phyloP scores from a whole-genome alignment of 2,329 filamentous ascomycete species.

The Gremmenia infestans region DNA sequence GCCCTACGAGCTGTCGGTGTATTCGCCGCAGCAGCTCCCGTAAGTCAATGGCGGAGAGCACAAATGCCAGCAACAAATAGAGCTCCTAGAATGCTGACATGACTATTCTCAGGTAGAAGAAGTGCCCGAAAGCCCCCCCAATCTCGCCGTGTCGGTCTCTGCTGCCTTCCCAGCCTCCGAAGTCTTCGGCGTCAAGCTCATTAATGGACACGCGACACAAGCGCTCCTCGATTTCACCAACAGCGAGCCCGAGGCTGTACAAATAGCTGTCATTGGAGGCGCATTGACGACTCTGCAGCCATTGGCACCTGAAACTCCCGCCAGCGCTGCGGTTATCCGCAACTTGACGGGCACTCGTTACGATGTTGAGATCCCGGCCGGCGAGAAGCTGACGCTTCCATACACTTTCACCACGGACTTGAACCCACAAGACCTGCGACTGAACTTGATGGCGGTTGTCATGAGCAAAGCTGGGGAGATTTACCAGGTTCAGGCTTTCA shows the following conservation, averaged over 20 bases:
- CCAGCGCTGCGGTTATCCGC: slow-evolving; percentile 58
- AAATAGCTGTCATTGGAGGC: slow-evolving; percentile 71
- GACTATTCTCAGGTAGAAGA: slow-evolving; percentile 20
- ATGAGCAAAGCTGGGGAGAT: slow-evolving; percentile 60
- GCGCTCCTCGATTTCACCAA: slow-evolving; percentile 81
- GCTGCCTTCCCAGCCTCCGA: slow-evolving; percentile 59
- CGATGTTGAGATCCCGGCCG: slow-evolving; percentile 66
- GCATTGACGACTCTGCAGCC: slow-evolving; percentile 56
- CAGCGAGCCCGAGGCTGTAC: slow-evolving; percentile 70
- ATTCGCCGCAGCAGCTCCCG: slow-evolving; percentile 52
- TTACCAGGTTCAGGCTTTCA: slow-evolving; percentile 75
- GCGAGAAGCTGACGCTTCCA: slow-evolving; percentile 69
- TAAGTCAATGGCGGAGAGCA: slow-evolving; percentile 39
- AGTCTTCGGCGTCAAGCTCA: slow-evolving; percentile 89
- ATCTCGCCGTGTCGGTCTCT: slow-evolving; percentile 60
- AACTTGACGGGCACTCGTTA: slow-evolving; percentile 81
- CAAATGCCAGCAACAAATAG: background rate
- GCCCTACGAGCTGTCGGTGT: slow-evolving; percentile 63
- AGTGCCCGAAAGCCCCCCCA: slow-evolving; percentile 31
- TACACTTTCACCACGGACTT: slow-evolving; percentile 88
- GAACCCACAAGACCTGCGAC: slow-evolving; percentile 81
- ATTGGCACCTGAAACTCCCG: slow-evolving; percentile 44
- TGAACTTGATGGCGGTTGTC: slow-evolving; percentile 74
- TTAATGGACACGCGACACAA: slow-evolving; percentile 85
- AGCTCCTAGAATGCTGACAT: slow-evolving; percentile 11